phyloP scores from a whole-genome alignment of 164 flowering plant genomes.

The Kalanchoe fedtschenkoi region DNA sequence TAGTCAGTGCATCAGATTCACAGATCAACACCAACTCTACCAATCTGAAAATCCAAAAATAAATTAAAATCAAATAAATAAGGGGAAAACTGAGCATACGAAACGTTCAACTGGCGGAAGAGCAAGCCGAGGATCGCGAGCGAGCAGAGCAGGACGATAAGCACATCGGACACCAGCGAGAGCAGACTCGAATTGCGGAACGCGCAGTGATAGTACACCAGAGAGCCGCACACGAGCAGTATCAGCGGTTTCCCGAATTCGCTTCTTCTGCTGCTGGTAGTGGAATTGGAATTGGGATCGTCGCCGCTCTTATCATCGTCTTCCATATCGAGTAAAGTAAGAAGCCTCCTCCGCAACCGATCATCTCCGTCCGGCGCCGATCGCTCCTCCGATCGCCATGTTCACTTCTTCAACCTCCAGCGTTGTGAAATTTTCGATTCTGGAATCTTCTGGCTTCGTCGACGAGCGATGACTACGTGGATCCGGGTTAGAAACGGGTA shows the following conservation, averaged over 20 bases:
- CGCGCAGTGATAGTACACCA: constrained; percentile 90
- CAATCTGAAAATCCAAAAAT: not conserved
- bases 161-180: constrained; percentile 77
- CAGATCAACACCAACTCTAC: not conserved
- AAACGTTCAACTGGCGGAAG: constrained; percentile 87
- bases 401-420: not conserved
- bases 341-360: not conserved
- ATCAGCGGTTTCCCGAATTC: constrained; percentile 61
- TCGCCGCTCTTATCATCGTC: not conserved
- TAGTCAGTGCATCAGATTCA: too few relatives aligned
- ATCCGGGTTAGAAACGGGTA: too few relatives aligned
- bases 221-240: constrained; percentile 49
- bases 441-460: not conserved
- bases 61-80: not conserved
- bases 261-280: not conserved
- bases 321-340: not conserved
- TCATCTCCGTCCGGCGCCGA: not conserved
- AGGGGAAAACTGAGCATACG: constrained; percentile 22
- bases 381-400: not conserved
- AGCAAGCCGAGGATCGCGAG: constrained; percentile 96
- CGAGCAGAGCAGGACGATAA: constrained; percentile 93
- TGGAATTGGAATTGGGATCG: not conserved
- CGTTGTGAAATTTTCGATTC: not conserved
- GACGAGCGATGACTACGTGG: too few relatives aligned
- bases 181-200: constrained; percentile 61